These are phyloP conservation scores for Sporothrix inflata DNA, from an alignment of 2,329 filamentous ascomycete species.

Conservation along the genomic window DNA sequence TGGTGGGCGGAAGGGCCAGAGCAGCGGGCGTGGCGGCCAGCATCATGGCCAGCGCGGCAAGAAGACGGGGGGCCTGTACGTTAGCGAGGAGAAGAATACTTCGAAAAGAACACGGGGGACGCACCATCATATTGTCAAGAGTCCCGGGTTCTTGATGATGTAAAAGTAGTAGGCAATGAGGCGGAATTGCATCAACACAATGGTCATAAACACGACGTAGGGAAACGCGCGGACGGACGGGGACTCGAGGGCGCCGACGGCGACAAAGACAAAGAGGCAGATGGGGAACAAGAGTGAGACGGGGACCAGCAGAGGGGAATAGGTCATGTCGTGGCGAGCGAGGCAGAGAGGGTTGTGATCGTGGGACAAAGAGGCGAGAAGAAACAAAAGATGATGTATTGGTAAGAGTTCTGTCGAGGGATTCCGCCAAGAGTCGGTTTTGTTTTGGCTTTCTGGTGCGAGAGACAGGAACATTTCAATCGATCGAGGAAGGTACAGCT, in stretches of 20 bases:
- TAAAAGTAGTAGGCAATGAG: constrained; percentile 26
- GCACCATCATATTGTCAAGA: neutral
- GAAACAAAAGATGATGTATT: neutral
- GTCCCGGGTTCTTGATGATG: neutral
- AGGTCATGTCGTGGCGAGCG: constrained; percentile 8
- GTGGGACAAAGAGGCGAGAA: neutral
- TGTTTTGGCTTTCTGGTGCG: neutral
- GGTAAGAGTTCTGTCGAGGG: neutral
- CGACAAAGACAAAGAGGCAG: constrained; percentile 9
- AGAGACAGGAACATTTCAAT: neutral
- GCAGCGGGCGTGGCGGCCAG: neutral
- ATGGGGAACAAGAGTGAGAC: constrained; percentile 18
- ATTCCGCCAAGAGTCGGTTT: too few relatives aligned
- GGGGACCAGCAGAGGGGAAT: constrained; percentile 24
- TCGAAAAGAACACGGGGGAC: neutral
- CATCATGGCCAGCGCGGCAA: too few relatives aligned
- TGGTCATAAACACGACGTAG: neutral
- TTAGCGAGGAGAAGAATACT: too few relatives aligned
- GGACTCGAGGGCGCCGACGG: constrained; percentile 20
- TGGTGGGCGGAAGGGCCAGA: neutral
- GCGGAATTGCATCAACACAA: constrained; percentile 21
- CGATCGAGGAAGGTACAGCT: neutral
- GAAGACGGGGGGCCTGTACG: too few relatives aligned
- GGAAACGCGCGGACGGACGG: constrained; percentile 19
- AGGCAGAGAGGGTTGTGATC: neutral